Evolutionary conservation across 768 basidiomycete genomes (phyloP), one percentile per base, ranked within the genome.

Genomic region (Lactarius hatsudake): DNA sequence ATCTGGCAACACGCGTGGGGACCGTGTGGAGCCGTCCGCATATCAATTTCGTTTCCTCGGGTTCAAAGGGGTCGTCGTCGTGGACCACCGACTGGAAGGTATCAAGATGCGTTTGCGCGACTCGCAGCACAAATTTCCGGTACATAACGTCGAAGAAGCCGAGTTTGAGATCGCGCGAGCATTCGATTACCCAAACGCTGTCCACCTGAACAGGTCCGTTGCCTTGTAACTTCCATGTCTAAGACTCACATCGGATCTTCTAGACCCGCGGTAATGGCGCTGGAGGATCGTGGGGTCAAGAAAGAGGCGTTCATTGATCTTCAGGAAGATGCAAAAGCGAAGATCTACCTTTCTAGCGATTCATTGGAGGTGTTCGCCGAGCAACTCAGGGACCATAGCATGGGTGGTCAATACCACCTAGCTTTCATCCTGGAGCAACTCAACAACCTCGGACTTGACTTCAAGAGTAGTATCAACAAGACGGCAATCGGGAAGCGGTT

Each of bases 31-130:
- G 10, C 51, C 67, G 26, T 51, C 20, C 20, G 64, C 90, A 83
- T 90, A 87, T 74, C 91, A 91, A 78, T 92, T 94, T 59, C 86
- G 93, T 42, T 90, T 94, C 73, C 75, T 94, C 57, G 93, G 76
- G 5, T 92, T 81, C 77, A 95, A 95, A 75, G 94, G 93, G 0
- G 84, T 95, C 23, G 88, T 95, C 2, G 81, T 79, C 5, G 81
- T 94, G 7, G 92, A 95, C 69, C 76, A 73, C 9, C 63, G 63
- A n/a, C 71, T 91, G 3, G 77, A 83, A 57, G 86, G 86, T 0
- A 84, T 87, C 57, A 82, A 81, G 28, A 91, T 94, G 89, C 82
- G 88, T 28, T 74, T 93, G 13, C 80, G 93, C 54, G 76, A 78
- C 3, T 90, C 89, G 0, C 93, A 93, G 91, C 82, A 80, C 36